Conservation (phyloP, 305 asterid genomes). For the Fraxinus sp. region DNA sequence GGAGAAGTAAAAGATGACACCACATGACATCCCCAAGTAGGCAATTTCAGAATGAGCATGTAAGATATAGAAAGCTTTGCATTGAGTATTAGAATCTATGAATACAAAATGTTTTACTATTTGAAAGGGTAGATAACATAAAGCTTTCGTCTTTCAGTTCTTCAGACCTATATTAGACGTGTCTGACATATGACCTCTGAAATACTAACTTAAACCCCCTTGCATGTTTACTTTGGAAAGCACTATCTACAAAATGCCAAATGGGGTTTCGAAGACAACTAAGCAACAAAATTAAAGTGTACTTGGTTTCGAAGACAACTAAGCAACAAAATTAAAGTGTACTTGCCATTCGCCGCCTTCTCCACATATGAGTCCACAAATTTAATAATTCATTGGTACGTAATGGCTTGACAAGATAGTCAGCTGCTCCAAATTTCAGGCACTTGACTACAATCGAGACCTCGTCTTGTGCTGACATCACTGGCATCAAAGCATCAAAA, state of each 20-base stretch:
- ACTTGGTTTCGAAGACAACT: slow-evolving; percentile 26
- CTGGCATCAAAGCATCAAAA: slow-evolving; percentile 8
- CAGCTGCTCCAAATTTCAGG: slow-evolving; percentile 95
- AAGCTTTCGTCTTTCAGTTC: not conserved
- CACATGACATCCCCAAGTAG: not conserved
- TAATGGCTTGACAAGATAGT: slow-evolving; percentile 95
- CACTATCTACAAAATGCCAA: not conserved
- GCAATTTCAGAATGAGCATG: not conserved
- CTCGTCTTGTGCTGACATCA: slow-evolving; percentile 69
- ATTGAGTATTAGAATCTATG: not conserved
- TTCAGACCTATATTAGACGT: not conserved
- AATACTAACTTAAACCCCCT: not conserved
- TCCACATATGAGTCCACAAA: slow-evolving; percentile 99
- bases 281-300: slow-evolving; percentile 9
- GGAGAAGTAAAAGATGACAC: slow-evolving; percentile 13
- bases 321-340: slow-evolving; percentile 9
- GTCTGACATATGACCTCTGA: not conserved
- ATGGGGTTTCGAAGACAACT: slow-evolving; percentile 6
- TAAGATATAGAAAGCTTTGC: not conserved
- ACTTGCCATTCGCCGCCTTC: slow-evolving; percentile 78
- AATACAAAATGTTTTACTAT: not conserved
- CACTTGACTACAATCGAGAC: slow-evolving; percentile 87
- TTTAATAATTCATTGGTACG: slow-evolving; percentile 89
- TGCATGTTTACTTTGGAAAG: not conserved
- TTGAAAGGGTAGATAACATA: not conserved